Conservation (phyloP, 139 green algal genomes). For the Coccomyxa sp. region DNA sequence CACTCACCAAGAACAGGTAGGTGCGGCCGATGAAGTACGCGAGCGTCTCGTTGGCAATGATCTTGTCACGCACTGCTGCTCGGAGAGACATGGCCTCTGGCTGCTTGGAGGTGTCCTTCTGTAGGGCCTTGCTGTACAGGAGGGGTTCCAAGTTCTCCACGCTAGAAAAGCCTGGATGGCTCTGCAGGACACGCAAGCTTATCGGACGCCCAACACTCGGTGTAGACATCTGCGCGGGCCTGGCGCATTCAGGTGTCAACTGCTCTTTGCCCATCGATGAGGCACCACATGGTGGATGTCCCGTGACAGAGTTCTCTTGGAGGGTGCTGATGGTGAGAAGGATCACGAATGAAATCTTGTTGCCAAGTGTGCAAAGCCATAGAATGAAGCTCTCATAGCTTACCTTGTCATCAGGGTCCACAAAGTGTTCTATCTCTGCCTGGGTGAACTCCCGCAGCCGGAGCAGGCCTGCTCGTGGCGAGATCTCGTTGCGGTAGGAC, state of each 20-base stretch:
- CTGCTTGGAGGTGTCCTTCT: conserved; percentile 87
- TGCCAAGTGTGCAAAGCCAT: too few relatives aligned
- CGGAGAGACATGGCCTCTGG: conserved; percentile 71
- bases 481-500: conserved; percentile 96
- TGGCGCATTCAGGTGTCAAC: too few relatives aligned
- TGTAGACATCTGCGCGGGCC: too few relatives aligned
- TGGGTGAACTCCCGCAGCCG: conserved; percentile 98
- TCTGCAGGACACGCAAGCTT: too few relatives aligned
- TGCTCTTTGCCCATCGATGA: too few relatives aligned
- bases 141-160: conserved; percentile 80
- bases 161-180: conserved; percentile 85
- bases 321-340: too few relatives aligned
- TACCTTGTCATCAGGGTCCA: conserved; percentile 88
- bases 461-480: conserved; percentile 86
- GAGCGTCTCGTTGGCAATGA: conserved; percentile 97
- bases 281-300: too few relatives aligned
- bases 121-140: conserved; percentile 84
- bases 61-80: conserved; percentile 80
- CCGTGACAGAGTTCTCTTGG: too few relatives aligned
- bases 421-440: conserved; percentile 99
- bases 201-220: too few relatives aligned
- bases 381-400: too few relatives aligned
- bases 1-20: conserved; percentile 80
- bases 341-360: too few relatives aligned
- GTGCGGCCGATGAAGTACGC: conserved; percentile 98